Evolutionary conservation across 2,329 filamentous ascomycete species (phyloP).

Genomic region (Beauveria medogensis): DNA sequence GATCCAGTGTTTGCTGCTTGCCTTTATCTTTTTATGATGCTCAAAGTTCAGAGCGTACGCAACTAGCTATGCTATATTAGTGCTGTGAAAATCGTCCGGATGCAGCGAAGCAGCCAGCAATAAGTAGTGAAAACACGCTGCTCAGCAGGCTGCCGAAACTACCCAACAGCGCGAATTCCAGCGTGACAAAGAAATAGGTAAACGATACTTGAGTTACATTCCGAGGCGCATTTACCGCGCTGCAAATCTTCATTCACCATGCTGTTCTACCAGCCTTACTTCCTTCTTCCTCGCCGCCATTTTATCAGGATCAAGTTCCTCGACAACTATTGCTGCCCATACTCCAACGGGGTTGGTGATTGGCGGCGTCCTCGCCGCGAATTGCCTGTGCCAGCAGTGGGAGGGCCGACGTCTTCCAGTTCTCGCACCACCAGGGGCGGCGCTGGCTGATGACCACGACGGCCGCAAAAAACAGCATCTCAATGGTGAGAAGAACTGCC

Average conservation of each 20-base stretch:
- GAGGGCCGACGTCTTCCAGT: background rate
- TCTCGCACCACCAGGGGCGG: background rate
- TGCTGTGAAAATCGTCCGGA: too few relatives aligned
- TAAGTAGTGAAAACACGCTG: too few relatives aligned
- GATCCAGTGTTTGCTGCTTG: too few relatives aligned
- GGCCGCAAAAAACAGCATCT: background rate
- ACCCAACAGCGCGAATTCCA: background rate
- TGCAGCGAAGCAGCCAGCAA: too few relatives aligned
- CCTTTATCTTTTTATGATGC: too few relatives aligned
- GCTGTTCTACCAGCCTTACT: background rate
- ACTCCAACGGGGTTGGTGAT: background rate
- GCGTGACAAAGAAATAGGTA: background rate
- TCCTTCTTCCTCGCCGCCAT: background rate
- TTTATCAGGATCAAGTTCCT: background rate
- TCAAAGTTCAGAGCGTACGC: too few relatives aligned
- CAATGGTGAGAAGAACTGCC: background rate
- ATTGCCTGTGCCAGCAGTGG: background rate
- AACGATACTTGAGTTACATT: too few relatives aligned
- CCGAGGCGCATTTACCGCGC: background rate
- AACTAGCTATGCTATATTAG: too few relatives aligned
- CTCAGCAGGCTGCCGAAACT: background rate
- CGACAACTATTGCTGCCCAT: background rate
- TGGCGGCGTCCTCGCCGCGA: background rate
- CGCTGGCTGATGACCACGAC: background rate
- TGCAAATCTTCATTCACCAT: background rate